Conservation (phyloP, 192 early-diverging fungal genomes). For the Obelidium mucronatum region DNA sequence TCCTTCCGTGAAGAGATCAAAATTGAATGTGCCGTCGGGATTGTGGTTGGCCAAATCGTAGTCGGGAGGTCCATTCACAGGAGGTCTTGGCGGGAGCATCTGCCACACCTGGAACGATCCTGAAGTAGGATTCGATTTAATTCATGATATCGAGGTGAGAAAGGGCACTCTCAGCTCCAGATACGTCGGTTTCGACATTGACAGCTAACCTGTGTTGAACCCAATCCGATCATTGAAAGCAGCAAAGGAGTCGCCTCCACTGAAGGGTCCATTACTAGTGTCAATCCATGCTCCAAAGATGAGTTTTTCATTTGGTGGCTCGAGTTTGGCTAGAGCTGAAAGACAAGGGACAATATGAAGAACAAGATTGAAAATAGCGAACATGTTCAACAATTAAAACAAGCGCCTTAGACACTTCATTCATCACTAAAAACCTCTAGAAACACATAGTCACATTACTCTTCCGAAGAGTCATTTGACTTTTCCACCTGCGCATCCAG, state of each 20-base stretch:
- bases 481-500: too few relatives aligned
- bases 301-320: conserved; percentile 28
- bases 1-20: conserved; percentile 16
- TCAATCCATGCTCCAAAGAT: conserved; percentile 37
- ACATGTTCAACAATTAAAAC: too few relatives aligned
- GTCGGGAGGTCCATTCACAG: conserved; percentile 17
- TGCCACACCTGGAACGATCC: conserved; percentile 29
- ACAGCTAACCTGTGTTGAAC: conserved; percentile 19
- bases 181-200: not conserved
- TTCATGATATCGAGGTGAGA: not conserved
- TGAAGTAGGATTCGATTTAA: not conserved
- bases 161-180: not conserved
- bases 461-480: too few relatives aligned
- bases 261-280: not conserved
- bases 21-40: conserved; percentile 16
- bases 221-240: conserved; percentile 26
- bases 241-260: conserved; percentile 15
- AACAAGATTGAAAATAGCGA: too few relatives aligned
- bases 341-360: too few relatives aligned
- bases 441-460: too few relatives aligned
- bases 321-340: conserved; percentile 8
- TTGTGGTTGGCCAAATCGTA: conserved; percentile 2
- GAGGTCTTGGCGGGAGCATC: not conserved
- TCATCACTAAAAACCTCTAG: too few relatives aligned
- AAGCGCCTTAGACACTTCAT: too few relatives aligned